Evolutionary conservation across 1,284 basidiomycete species (phyloP).

Genomic region (Heterobasidion occidentale): DNA sequence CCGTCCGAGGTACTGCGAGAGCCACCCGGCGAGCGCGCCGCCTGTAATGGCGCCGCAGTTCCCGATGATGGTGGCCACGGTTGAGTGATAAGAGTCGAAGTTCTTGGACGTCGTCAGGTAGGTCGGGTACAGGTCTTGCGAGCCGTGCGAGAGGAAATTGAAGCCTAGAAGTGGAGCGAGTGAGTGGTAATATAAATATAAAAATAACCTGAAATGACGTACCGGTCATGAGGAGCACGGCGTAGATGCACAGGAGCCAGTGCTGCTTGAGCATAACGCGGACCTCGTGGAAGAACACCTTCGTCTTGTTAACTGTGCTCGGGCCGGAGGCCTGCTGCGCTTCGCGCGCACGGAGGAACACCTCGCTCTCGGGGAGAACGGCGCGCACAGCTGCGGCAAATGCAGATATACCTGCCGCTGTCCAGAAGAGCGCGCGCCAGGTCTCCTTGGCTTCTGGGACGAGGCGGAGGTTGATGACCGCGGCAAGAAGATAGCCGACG

Average conservation of each 20-base stretch:
- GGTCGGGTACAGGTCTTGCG: constrained; percentile 73
- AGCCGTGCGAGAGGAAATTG: constrained; percentile 91
- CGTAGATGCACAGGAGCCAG: constrained; percentile 85
- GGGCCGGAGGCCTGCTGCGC: constrained; percentile 32
- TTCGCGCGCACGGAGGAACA: constrained; percentile 62
- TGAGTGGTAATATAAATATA: no score
- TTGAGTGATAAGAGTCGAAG: constrained; percentile 53
- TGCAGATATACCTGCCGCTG: constrained; percentile 62
- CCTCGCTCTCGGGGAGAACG: constrained; percentile 72
- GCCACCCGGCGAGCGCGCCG: constrained; percentile 69
- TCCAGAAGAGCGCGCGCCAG: constrained; percentile 68
- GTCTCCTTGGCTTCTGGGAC: constrained; percentile 42
- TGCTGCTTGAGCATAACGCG: constrained; percentile 75
- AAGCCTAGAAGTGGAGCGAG: constrained; percentile 48
- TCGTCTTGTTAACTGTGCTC: constrained; percentile 48
- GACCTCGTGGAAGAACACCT: constrained; percentile 68
- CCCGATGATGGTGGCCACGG: constrained; percentile 86
- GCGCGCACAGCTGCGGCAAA: constrained; percentile 70
- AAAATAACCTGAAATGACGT: no score
- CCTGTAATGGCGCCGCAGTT: constrained; percentile 60
- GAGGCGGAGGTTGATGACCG: constrained; percentile 73
- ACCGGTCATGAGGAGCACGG: constrained; percentile 73
- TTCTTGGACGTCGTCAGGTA: constrained; percentile 62
- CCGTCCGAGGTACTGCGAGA: constrained; percentile 83
- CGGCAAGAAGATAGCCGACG: constrained; percentile 35